Conservation (phyloP, 1,284 basidiomycete genomes). For the Trichosporon sp. region DNA sequence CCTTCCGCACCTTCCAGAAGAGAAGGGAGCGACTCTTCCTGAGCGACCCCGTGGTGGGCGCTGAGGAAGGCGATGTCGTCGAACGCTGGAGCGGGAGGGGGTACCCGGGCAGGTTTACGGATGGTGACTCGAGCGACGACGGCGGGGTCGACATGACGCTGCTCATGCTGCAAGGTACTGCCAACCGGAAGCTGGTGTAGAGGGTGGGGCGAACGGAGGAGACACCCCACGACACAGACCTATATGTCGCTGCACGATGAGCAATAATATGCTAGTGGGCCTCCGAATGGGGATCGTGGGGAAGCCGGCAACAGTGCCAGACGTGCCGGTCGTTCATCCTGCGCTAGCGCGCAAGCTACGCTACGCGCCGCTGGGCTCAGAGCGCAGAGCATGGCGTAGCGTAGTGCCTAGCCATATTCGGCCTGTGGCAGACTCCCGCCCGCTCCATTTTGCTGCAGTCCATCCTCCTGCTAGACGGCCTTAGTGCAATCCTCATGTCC, state of each 20-base stretch:
- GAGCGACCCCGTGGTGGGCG: not conserved
- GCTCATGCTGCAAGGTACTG: not conserved
- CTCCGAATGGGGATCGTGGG: not conserved
- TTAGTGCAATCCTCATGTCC: not conserved
- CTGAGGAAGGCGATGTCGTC: not conserved
- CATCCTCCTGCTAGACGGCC: not conserved
- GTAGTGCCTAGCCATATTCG: not conserved
- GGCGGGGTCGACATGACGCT: not conserved
- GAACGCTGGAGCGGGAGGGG: not conserved
- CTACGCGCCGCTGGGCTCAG: too few relatives aligned
- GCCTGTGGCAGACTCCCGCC: not conserved
- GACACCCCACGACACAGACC: not conserved
- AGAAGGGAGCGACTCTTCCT: not conserved
- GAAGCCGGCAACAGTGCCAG: not conserved
- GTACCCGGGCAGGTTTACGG: not conserved
- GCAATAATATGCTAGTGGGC: not conserved
- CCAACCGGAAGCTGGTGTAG: not conserved
- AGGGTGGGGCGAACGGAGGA: not conserved
- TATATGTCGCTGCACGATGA: not conserved
- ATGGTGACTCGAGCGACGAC: constrained; percentile 4
- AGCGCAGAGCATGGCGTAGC: not conserved
- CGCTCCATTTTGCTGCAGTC: not conserved
- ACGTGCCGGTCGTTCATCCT: not conserved
- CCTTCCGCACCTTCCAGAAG: not conserved
- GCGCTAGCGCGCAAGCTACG: too few relatives aligned